Evolutionary conservation across 257 asterid species (phyloP), one percentile per base, ranked within the genome.

Genomic region (Paulownia fortunei): DNA sequence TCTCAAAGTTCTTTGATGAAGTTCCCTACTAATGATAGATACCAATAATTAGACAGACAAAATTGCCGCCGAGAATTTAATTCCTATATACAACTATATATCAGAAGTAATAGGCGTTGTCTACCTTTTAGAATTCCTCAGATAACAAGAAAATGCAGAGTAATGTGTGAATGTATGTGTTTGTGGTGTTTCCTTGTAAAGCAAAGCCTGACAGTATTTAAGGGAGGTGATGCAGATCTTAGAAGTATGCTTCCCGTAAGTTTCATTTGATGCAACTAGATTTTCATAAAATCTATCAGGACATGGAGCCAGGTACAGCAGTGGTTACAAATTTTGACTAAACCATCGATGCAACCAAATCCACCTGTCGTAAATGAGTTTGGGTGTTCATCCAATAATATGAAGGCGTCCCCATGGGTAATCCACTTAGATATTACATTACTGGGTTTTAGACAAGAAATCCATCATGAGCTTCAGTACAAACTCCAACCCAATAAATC

Each of bases 1-100:
- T n/a, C n/a, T n/a, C n/a, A n/a, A n/a, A n/a, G n/a, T 52, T 75
- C 18, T 37, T 58, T 67, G 19, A 59, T 69, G 66, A 52, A 49
- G 44, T 66, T 67, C 58, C 58, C 51, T 23, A 72, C 55, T 41
- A 80, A 60, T 4, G 16, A 72, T 27, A 65, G 60, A 47, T 37
- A 30, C 55, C 52, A 52, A 63, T 55, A 52, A 76, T 5, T 18
- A 23, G 72, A 56, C 71, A 61, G 63, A 27, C 8, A 41, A 52
- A 61, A 32, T 24, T 7, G 68, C 34, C 39, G 6, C 46, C 23
- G 7, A 51, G 54, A 70, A 44, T 23, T 24, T 37, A 58, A 34
- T 52, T 52, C 51, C 27, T n/a, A 0, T 5, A 32, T 47, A 47
- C 24, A 9, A 21, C 36, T 4, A 49, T 32, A 62, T 36, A 49